These are phyloP conservation scores for Fermentozyma sake DNA, from an alignment of 1,139 yeast species.

Conservation along the genomic window DNA sequence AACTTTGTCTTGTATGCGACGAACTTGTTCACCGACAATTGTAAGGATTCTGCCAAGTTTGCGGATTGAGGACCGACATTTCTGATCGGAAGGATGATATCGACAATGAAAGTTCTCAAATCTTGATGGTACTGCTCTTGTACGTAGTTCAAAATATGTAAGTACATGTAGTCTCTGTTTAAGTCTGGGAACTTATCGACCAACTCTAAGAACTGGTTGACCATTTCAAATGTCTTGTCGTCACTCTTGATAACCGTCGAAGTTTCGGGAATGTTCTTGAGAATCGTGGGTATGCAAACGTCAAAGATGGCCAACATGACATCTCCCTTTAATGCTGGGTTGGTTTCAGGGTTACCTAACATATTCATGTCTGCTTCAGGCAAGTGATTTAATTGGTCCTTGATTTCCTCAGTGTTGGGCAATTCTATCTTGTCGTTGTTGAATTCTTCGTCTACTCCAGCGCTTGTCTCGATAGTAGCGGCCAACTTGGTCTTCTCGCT, in stretches of 20 bases:
- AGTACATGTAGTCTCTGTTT: conserved; percentile 62
- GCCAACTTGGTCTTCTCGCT: conserved; percentile 31
- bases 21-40: conserved; percentile 68
- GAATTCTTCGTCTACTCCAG: conserved; percentile 23
- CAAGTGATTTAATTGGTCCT: conserved; percentile 60
- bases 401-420: conserved; percentile 49
- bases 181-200: conserved; percentile 67
- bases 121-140: conserved; percentile 33
- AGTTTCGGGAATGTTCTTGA: conserved; percentile 26
- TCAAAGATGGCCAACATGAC: conserved; percentile 81
- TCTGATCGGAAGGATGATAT: conserved; percentile 67
- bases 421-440: conserved; percentile 41
- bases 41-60: conserved; percentile 55
- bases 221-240: conserved; percentile 40
- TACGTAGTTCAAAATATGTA: conserved; percentile 58
- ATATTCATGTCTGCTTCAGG: conserved; percentile 88
- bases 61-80: conserved; percentile 33
- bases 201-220: conserved; percentile 45
- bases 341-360: conserved; percentile 79
- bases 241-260: conserved; percentile 22
- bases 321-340: conserved; percentile 89
- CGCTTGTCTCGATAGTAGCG: conserved; percentile 18
- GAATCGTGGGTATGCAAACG: conserved; percentile 54
- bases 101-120: conserved; percentile 45
- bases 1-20: conserved; percentile 53